phyloP scores from a whole-genome alignment of 768 basidiomycete species.

The Nidula microcarpa region DNA sequence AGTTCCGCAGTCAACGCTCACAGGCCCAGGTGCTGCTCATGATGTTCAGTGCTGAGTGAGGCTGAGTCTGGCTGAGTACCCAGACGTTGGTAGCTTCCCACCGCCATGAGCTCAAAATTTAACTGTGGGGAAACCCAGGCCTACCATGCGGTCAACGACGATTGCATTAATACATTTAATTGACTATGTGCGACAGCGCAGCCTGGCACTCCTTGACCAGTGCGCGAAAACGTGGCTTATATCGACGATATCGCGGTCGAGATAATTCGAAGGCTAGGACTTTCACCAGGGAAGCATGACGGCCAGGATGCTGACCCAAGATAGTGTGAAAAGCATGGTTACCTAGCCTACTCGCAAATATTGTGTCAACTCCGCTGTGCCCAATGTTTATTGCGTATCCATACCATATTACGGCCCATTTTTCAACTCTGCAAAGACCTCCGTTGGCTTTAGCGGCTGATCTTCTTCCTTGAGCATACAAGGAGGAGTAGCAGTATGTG shows the following conservation, averaged over 20 bases:
- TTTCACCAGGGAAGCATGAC: slow-evolving; percentile 44
- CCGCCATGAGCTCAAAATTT: too few relatives aligned
- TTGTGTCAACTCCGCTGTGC: neutral
- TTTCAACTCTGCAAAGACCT: slow-evolving; percentile 43
- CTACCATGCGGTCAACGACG: too few relatives aligned
- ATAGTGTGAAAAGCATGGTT: slow-evolving; percentile 74
- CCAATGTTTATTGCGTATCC: slow-evolving; percentile 7
- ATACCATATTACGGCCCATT: slow-evolving; percentile 59
- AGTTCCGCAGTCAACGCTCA: too few relatives aligned
- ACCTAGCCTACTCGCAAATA: slow-evolving; percentile 53
- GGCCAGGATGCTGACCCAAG: slow-evolving; percentile 48
- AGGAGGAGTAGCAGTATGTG: slow-evolving; percentile 48
- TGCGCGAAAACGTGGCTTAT: slow-evolving; percentile 38
- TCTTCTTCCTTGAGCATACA: slow-evolving; percentile 41
- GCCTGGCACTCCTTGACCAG: slow-evolving; percentile 45
- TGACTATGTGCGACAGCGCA: too few relatives aligned
- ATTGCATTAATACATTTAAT: too few relatives aligned
- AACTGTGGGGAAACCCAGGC: too few relatives aligned
- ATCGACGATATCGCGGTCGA: slow-evolving; percentile 38
- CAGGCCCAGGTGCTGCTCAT: too few relatives aligned
- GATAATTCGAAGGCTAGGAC: slow-evolving; percentile 49
- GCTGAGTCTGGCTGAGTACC: too few relatives aligned
- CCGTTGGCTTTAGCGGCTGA: slow-evolving; percentile 32
- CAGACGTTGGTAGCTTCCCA: too few relatives aligned
- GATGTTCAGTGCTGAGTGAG: too few relatives aligned